These are phyloP conservation scores for Argentina anserina DNA, from an alignment of 306 rosid species.

Conservation along the genomic window DNA sequence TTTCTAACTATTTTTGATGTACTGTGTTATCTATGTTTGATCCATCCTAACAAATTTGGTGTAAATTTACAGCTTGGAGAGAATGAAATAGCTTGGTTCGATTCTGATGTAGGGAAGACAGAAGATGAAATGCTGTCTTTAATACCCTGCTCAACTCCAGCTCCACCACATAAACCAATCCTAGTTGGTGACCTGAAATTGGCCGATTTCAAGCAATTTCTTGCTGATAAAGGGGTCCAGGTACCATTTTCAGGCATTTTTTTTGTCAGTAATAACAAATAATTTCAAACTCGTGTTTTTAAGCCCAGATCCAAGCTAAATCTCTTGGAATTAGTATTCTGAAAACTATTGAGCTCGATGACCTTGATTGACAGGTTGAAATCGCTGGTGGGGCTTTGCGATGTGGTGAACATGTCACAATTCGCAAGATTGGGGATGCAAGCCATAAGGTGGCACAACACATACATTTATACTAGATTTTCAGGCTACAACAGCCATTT, in stretches of 20 bases:
- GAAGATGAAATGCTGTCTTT: constrained; percentile 56
- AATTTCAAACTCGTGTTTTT: background rate
- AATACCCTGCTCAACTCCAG: constrained; percentile 60
- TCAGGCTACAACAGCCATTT: background rate
- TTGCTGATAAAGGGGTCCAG: constrained; percentile 84
- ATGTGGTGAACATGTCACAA: constrained; percentile 88
- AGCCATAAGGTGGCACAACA: constrained; percentile 65
- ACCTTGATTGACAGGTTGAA: constrained; percentile 54
- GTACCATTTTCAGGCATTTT: constrained; percentile 33
- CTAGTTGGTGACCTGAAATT: constrained; percentile 90
- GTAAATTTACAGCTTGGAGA: constrained; percentile 69
- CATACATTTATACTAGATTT: background rate
- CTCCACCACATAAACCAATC: constrained; percentile 79
- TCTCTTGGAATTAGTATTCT: background rate
- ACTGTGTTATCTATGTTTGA: constrained; percentile 5
- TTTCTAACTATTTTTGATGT: constrained; percentile 17
- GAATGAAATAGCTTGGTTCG: constrained; percentile 88
- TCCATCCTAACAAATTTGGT: constrained; percentile 18
- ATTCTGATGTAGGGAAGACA: constrained; percentile 76
- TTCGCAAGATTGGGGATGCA: constrained; percentile 88
- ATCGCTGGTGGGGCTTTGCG: constrained; percentile 82
- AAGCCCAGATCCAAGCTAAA: background rate
- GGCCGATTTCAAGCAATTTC: constrained; percentile 94
- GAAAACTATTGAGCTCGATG: background rate
- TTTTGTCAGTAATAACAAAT: background rate